Percentiles rank a stretch among this genome's conserved stretches.
Conservation (phyloP, 2,329 filamentous ascomycete species). For the Diplodia intermedia region DNA sequence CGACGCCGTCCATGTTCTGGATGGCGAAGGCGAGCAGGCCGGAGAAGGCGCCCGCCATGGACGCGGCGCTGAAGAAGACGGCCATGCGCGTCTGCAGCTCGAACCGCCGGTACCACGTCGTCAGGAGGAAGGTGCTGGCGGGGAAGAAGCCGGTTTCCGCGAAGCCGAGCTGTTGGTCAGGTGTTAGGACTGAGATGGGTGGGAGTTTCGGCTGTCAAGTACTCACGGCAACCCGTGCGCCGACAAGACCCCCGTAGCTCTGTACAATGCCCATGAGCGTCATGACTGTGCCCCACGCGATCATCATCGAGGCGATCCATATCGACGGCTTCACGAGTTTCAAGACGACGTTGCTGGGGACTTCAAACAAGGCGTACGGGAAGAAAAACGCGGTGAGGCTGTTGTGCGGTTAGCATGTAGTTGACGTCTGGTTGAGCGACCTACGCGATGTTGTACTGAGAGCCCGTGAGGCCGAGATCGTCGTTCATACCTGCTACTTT, state of each 20-base stretch:
- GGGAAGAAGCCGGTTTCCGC: constrained; percentile 44
- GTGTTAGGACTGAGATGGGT: background rate
- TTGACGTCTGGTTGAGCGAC: background rate
- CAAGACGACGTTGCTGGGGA: constrained; percentile 64
- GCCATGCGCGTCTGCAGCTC: constrained; percentile 58
- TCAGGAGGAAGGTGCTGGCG: constrained; percentile 58
- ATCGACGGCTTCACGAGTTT: constrained; percentile 56
- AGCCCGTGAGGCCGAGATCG: constrained; percentile 49
- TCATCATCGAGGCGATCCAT: constrained; percentile 51
- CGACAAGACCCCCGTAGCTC: constrained; percentile 55
- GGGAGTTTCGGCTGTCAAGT: too few relatives aligned
- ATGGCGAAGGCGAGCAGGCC: constrained; percentile 62
- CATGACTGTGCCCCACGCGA: constrained; percentile 50
- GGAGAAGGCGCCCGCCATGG: constrained; percentile 63
- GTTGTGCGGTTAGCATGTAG: rapidly evolving
- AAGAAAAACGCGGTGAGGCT: constrained; percentile 18
- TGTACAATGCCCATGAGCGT: constrained; percentile 56
- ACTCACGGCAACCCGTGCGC: constrained; percentile 49
- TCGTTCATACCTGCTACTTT: constrained; percentile 43
- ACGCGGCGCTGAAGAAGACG: constrained; percentile 63
- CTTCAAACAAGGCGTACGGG: constrained; percentile 37
- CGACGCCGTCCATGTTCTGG: constrained; percentile 63
- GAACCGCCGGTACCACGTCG: constrained; percentile 65
- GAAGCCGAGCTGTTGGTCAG: constrained; percentile 38
- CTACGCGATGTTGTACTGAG: constrained; percentile 66